phyloP scores from a whole-genome alignment of 2,329 filamentous ascomycete species.

The Pochonia chlamydosporia region DNA sequence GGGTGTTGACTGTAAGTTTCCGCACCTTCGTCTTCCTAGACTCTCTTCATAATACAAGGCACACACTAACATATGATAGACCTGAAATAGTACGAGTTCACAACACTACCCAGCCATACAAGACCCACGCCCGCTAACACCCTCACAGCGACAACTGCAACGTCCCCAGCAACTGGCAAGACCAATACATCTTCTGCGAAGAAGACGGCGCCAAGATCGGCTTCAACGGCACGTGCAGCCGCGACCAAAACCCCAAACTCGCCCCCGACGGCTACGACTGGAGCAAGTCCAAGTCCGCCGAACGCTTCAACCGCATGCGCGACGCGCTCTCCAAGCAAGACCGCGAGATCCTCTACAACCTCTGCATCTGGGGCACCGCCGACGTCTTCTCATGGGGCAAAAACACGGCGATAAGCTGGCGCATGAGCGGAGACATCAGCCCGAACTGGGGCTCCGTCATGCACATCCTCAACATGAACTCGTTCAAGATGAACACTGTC shows the following conservation, averaged over 20 bases:
- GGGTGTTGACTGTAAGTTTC: conserved; percentile 48
- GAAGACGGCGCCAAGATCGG: conserved; percentile 12
- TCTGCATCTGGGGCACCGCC: conserved; percentile 49
- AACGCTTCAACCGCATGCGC: conserved; percentile 45
- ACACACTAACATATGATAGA: conserved; percentile 2
- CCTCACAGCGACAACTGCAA: conserved; percentile 43
- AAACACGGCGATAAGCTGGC: conserved; percentile 40
- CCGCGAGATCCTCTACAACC: conserved; percentile 41
- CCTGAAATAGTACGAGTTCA: conserved; percentile 10
- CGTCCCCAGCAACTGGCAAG: conserved; percentile 29
- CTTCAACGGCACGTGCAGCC: conserved; percentile 10
- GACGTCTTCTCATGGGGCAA: conserved; percentile 45
- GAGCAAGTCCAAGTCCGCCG: conserved; percentile 22
- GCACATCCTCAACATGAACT: conserved; percentile 42
- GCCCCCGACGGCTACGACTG: conserved; percentile 17
- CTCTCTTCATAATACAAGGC: neutral
- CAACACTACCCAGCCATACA: neutral
- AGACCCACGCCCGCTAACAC: neutral
- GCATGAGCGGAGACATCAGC: conserved; percentile 37
- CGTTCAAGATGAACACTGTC: conserved; percentile 35
- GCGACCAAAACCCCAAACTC: conserved; percentile 2
- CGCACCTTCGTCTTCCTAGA: too few relatives aligned
- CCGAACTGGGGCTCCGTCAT: conserved; percentile 27
- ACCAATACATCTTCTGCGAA: conserved; percentile 24
- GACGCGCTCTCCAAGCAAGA: conserved; percentile 40